These are phyloP conservation scores for Blastobotrys robertii DNA, from an alignment of 805 yeast genomes.

Conservation along the genomic window DNA sequence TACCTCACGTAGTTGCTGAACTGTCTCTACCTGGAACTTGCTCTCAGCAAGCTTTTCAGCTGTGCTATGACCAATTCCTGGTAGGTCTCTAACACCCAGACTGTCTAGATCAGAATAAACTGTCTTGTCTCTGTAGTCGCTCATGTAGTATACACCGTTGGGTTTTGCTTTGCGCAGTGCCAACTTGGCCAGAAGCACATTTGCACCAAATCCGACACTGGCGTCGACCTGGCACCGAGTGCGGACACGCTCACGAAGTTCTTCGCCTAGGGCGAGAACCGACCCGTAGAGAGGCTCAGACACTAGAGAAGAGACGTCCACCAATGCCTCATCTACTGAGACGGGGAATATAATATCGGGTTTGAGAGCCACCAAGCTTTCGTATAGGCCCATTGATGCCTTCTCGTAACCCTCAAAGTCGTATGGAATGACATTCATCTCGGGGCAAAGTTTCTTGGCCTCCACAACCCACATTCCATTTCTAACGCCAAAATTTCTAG, in stretches of 20 bases:
- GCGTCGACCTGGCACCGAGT: slow-evolving; percentile 44
- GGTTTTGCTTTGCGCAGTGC: slow-evolving; percentile 76
- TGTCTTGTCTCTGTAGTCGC: slow-evolving; percentile 20
- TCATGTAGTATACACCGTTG: slow-evolving; percentile 43
- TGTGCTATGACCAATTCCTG: slow-evolving; percentile 36
- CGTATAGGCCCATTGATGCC: slow-evolving; percentile 56
- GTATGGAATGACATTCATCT: slow-evolving; percentile 53
- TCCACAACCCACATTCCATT: slow-evolving; percentile 86
- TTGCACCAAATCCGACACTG: slow-evolving; percentile 70
- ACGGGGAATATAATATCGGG: slow-evolving; percentile 57
- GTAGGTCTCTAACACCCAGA: slow-evolving; percentile 31
- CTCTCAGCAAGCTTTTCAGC: slow-evolving; percentile 34
- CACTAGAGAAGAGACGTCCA: slow-evolving; percentile 43
- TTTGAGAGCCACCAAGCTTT: slow-evolving; percentile 38
- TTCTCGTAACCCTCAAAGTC: slow-evolving; percentile 65
- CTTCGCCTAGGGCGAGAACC: slow-evolving; percentile 1
- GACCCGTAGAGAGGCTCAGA: slow-evolving; percentile 11
- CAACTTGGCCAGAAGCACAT: slow-evolving; percentile 68
- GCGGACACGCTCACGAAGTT: slow-evolving; percentile 14
- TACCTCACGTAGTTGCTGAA: slow-evolving; percentile 33
- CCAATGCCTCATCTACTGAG: slow-evolving; percentile 84
- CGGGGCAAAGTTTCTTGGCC: slow-evolving; percentile 61
- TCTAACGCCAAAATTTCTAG: slow-evolving; percentile 63
- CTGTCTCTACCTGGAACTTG: slow-evolving; percentile 26
- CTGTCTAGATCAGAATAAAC: slow-evolving; percentile 27